These are phyloP conservation scores for Trematosphaeria pertusa DNA, from an alignment of 2,329 filamentous ascomycete genomes.

Conservation along the genomic window DNA sequence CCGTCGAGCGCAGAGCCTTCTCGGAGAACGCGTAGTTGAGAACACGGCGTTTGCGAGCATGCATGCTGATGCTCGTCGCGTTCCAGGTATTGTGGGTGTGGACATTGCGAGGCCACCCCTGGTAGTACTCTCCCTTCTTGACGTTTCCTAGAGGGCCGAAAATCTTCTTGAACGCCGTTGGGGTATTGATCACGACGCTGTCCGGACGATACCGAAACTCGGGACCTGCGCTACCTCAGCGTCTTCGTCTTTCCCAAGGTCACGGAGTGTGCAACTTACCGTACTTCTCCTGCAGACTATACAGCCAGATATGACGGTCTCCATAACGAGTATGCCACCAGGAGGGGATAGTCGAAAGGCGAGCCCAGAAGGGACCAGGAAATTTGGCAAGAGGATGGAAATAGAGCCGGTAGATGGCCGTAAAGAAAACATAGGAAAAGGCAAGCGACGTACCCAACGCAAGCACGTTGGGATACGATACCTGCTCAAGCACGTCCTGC, in stretches of 20 bases:
- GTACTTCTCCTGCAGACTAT: slow-evolving; percentile 73
- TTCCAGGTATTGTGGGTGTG: slow-evolving; percentile 47
- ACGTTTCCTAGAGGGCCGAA: slow-evolving; percentile 54
- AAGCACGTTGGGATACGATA: slow-evolving; percentile 3
- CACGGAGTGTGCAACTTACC: slow-evolving; percentile 52
- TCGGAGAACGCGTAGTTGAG: slow-evolving; percentile 52
- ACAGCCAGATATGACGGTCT: slow-evolving; percentile 75
- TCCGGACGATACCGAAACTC: slow-evolving; percentile 74
- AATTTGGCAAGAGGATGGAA: slow-evolving; percentile 31
- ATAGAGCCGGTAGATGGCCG: slow-evolving; percentile 23
- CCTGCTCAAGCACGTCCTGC: background rate
- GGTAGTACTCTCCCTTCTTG: slow-evolving; percentile 54
- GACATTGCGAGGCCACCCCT: slow-evolving; percentile 47
- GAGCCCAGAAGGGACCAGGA: slow-evolving; percentile 34
- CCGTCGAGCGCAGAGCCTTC: slow-evolving; percentile 47
- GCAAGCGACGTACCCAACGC: slow-evolving; percentile 11
- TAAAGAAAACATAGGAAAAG: slow-evolving; percentile 16
- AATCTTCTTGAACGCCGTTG: slow-evolving; percentile 53
- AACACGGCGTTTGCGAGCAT: slow-evolving; percentile 49
- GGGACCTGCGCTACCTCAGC: slow-evolving; percentile 9
- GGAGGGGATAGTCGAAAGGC: slow-evolving; percentile 24
- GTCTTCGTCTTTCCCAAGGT: too few species aligned
- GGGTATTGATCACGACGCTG: slow-evolving; percentile 75
- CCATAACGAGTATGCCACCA: slow-evolving; percentile 73
- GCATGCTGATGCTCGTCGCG: slow-evolving; percentile 35